A percentile compares a stretch with the other conserved stretches of the same genome.
These are phyloP conservation scores for Mycosphaerella arachidis DNA, from an alignment of 2,329 filamentous ascomycete genomes.

Conservation along the genomic window DNA sequence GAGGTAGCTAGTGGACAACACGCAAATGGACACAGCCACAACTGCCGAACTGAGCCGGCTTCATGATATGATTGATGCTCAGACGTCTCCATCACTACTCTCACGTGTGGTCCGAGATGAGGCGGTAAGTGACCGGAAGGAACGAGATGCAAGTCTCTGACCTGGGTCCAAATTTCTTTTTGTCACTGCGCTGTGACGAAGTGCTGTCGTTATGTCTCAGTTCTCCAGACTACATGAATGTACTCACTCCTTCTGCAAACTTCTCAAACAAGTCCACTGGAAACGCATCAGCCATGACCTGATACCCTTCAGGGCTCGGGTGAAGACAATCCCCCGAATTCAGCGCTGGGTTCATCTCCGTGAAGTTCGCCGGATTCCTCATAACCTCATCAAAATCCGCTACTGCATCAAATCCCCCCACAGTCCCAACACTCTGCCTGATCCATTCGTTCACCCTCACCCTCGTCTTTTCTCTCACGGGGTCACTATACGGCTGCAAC, in stretches of 20 bases:
- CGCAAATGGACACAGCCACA: conserved; percentile 1
- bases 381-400: conserved; percentile 60
- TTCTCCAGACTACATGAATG: conserved; percentile 15
- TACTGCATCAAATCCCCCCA: conserved; percentile 54
- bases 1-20: conserved; percentile 3
- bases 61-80: background rate
- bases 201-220: background rate
- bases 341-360: conserved; percentile 48
- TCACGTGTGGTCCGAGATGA: conserved; percentile 1
- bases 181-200: background rate
- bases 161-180: conserved; percentile 5
- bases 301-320: conserved; percentile 57
- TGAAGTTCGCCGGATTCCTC: conserved; percentile 47
- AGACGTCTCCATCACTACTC: conserved; percentile 3
- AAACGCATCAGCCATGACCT: conserved; percentile 56
- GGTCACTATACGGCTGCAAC: conserved; percentile 52
- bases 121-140: background rate
- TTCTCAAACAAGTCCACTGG: conserved; percentile 51
- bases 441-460: conserved; percentile 60
- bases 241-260: conserved; percentile 23
- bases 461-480: conserved; percentile 53
- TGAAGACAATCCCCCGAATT: conserved; percentile 64
- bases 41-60: conserved; percentile 2
- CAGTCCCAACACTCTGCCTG: conserved; percentile 35
- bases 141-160: background rate